phyloP scores from a whole-genome alignment of 2,329 filamentous ascomycete species.

The Fusarium lateritium region DNA sequence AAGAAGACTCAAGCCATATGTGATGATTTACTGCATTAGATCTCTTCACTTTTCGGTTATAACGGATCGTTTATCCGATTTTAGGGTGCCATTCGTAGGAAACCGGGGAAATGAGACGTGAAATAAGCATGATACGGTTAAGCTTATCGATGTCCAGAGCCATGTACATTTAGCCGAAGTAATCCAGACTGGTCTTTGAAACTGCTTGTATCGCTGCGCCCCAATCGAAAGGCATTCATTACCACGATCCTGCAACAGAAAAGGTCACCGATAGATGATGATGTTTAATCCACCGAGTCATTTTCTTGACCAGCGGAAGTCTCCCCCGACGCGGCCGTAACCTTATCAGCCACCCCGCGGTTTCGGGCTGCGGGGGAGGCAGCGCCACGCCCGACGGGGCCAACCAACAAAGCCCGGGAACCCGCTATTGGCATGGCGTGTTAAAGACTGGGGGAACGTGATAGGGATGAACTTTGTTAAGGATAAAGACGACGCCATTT shows the following conservation, averaged over 20 bases:
- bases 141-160: constrained; percentile 20
- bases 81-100: not conserved
- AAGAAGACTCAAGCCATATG: too few species aligned
- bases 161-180: constrained; percentile 11
- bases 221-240: not conserved
- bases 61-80: constrained; percentile 4
- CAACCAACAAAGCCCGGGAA: constrained; percentile 26
- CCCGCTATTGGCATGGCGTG: constrained; percentile 36
- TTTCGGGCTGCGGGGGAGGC: constrained; percentile 35
- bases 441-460: constrained; percentile 9
- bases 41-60: not conserved
- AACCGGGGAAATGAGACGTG: not conserved
- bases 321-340: constrained; percentile 27
- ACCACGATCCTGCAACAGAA: not conserved
- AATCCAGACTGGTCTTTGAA: constrained; percentile 2
- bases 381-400: constrained; percentile 14
- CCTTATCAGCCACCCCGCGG: constrained; percentile 48
- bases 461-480: constrained; percentile 11
- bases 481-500: constrained; percentile 9
- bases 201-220: not conserved
- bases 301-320: constrained; percentile 3
- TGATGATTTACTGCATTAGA: too few species aligned
- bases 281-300: constrained; percentile 9
- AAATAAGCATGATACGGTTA: constrained; percentile 28
- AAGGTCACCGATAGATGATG: constrained; percentile 2